Evolutionary conservation across 2,329 filamentous ascomycete genomes (phyloP).

Genomic region (Elsinoe arachidis): DNA sequence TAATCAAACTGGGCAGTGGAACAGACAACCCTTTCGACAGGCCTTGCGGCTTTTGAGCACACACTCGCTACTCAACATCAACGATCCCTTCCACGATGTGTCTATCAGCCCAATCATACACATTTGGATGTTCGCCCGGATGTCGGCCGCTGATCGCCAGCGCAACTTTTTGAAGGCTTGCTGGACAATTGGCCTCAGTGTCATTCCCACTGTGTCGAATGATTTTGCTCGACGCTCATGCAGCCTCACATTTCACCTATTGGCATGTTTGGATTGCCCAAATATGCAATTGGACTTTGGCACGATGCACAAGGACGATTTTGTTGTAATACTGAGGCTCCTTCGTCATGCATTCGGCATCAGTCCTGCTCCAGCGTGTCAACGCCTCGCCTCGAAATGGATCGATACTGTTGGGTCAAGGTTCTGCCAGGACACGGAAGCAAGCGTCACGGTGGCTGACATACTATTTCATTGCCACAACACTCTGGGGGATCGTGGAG

Average conservation of each 20-base stretch:
- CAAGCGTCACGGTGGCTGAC: neutral
- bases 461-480: neutral
- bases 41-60: neutral
- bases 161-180: neutral
- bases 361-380: neutral
- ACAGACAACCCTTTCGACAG: neutral
- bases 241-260: neutral
- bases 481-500: neutral
- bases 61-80: neutral
- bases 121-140: neutral
- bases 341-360: neutral
- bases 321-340: neutral
- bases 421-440: neutral
- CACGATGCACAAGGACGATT: neutral
- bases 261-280: neutral
- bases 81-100: neutral
- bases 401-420: neutral
- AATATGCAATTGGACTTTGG: neutral
- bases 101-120: neutral
- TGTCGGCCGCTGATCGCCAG: neutral
- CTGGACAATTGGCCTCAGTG: neutral
- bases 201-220: neutral
- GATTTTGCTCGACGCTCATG: neutral
- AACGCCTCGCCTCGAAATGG: neutral
- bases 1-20: neutral